Conservation (phyloP, 805 yeast species). For the Myxozyma sirexii region DNA sequence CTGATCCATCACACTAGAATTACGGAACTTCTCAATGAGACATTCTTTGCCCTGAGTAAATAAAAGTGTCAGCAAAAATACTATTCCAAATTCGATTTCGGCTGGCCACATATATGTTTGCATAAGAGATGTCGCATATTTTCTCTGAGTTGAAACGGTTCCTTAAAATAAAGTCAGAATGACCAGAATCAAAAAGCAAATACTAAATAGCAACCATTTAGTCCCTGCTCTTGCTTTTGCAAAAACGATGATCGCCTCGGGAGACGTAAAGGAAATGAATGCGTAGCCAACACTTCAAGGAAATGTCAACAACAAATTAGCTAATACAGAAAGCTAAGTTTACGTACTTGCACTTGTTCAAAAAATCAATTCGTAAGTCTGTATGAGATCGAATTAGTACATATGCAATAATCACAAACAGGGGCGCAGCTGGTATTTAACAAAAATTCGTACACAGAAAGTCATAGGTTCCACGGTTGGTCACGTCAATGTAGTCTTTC, state of each 20-base stretch:
- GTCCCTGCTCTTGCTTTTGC: slow-evolving; percentile 52
- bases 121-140: slow-evolving; percentile 55
- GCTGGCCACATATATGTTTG: slow-evolving; percentile 45
- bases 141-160: slow-evolving; percentile 53
- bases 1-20: slow-evolving; percentile 54
- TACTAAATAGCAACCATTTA: slow-evolving; percentile 44
- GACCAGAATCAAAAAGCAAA: background rate
- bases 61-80: background rate
- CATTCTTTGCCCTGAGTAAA: slow-evolving; percentile 50
- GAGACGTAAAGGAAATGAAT: slow-evolving; percentile 52
- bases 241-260: slow-evolving; percentile 50
- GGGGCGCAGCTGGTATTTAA: background rate
- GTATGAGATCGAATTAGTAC: too few relatives aligned
- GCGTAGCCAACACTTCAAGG: slow-evolving; percentile 54
- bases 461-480: slow-evolving; percentile 46
- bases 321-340: background rate
- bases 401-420: background rate
- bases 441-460: slow-evolving; percentile 44
- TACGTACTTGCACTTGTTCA: slow-evolving; percentile 51
- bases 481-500: slow-evolving; percentile 51
- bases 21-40: slow-evolving; percentile 52
- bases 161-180: slow-evolving; percentile 35
- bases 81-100: background rate
- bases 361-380: slow-evolving; percentile 56
- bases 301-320: background rate